These are phyloP conservation scores for Rhodotorula babjevae DNA, from an alignment of 768 basidiomycete genomes.

Conservation along the genomic window DNA sequence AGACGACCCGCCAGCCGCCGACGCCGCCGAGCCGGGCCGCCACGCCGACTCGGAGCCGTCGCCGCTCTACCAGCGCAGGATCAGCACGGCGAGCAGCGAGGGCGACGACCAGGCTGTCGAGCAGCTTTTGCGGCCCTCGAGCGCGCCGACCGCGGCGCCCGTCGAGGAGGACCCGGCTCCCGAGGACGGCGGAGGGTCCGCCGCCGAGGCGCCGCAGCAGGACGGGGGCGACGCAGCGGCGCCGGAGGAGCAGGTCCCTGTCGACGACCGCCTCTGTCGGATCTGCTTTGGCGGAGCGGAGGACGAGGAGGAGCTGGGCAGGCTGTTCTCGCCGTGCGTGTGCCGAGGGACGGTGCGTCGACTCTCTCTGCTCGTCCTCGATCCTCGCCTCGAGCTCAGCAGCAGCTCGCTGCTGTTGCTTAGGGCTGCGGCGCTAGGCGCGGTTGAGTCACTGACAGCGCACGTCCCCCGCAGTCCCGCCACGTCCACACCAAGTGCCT, in stretches of 20 bases:
- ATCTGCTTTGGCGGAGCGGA: conserved; percentile 27
- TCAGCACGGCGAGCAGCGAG: not conserved
- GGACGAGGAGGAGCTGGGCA: conserved; percentile 19
- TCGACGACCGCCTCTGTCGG: conserved; percentile 11
- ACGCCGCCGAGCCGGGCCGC: not conserved
- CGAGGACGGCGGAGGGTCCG: no score
- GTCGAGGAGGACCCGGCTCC: not conserved
- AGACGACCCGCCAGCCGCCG: not conserved
- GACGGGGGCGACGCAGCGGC: no score
- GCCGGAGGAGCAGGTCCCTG: no score
- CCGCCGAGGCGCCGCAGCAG: not conserved
- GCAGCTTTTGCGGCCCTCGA: not conserved
- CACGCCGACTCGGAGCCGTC: not conserved
- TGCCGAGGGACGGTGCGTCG: conserved; percentile 27
- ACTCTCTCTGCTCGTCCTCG: not conserved
- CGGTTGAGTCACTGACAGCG: no score
- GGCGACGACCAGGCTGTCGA: conserved; percentile 10
- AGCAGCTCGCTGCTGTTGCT: no score
- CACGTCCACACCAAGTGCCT: conserved; percentile 23
- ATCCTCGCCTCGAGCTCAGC: not conserved
- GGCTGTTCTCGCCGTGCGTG: conserved; percentile 22
- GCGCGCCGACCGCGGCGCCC: not conserved
- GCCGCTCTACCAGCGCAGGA: not conserved
- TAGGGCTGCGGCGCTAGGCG: not conserved
- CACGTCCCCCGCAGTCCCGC: not conserved